Conservation (phyloP, 805 yeast species). For the Pichia pseudocactophila region DNA sequence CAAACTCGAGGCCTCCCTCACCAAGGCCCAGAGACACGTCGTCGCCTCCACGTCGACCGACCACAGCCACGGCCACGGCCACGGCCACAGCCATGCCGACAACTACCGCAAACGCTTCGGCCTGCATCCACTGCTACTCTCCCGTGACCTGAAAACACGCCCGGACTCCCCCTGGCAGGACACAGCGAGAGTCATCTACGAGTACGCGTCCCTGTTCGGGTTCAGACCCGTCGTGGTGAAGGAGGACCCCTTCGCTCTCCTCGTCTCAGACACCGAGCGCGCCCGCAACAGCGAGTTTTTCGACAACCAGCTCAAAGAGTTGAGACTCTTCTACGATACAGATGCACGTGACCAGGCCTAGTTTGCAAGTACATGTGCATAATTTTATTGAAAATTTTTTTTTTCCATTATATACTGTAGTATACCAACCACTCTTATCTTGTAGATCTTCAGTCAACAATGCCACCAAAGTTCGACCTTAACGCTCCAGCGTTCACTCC, state of each 20-base stretch:
- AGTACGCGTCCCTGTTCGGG: conserved; percentile 18
- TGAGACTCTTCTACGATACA: too few relatives aligned
- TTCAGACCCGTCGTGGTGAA: conserved; percentile 18
- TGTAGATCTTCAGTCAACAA: neutral
- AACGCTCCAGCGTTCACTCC: conserved; percentile 28
- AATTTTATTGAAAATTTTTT: neutral
- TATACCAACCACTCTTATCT: too few relatives aligned
- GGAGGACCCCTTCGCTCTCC: conserved; percentile 1
- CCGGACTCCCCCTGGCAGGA: conserved; percentile 13
- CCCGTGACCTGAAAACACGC: conserved; percentile 3
- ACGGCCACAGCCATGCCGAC: too few relatives aligned
- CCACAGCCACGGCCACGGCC: too few relatives aligned
- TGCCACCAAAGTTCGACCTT: conserved; percentile 37
- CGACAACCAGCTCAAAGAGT: neutral
- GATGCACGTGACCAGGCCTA: too few relatives aligned
- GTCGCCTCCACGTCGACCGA: too few relatives aligned
- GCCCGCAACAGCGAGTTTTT: conserved; percentile 1
- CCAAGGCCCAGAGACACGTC: conserved; percentile 18
- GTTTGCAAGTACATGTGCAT: too few relatives aligned
- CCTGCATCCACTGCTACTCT: conserved; percentile 10
- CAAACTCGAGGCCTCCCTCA: conserved; percentile 15
- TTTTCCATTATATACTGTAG: neutral
- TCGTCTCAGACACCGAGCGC: conserved; percentile 2
- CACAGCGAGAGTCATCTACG: conserved; percentile 15
- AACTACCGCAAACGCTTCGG: conserved; percentile 16